Evolutionary conservation across 2,329 filamentous ascomycete species (phyloP).

Genomic region (Fusarium verrucosum): DNA sequence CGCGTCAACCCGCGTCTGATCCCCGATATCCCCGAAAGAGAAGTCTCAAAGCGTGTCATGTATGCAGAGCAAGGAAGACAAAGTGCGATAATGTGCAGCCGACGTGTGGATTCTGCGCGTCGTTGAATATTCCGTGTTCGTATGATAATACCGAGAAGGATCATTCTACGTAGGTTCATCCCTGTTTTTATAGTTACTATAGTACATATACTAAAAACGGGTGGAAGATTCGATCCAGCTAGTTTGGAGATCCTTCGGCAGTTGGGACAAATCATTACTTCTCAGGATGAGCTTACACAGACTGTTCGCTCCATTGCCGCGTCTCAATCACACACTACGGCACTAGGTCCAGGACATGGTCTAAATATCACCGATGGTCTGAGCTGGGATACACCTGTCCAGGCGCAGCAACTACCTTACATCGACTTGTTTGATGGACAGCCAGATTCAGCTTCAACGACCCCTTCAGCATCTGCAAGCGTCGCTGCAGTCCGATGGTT

Average conservation of each 20-base stretch:
- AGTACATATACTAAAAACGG: not conserved
- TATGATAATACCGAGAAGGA: slow-evolving; percentile 45
- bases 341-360: not conserved
- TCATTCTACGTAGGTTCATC: slow-evolving; percentile 38
- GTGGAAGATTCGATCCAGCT: slow-evolving; percentile 49
- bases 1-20: slow-evolving; percentile 31
- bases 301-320: slow-evolving; percentile 25
- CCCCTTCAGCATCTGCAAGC: slow-evolving; percentile 36
- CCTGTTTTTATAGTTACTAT: not conserved
- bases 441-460: slow-evolving; percentile 35
- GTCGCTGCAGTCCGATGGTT: slow-evolving; percentile 43
- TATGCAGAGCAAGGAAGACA: slow-evolving; percentile 50
- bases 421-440: slow-evolving; percentile 15
- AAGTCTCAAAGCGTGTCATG: slow-evolving; percentile 49
- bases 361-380: not conserved
- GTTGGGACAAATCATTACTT: slow-evolving; percentile 33
- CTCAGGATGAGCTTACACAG: slow-evolving; percentile 35
- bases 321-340: not conserved
- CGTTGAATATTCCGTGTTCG: slow-evolving; percentile 47
- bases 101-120: slow-evolving; percentile 49
- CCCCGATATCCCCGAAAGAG: slow-evolving; percentile 45
- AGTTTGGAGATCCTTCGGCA: slow-evolving; percentile 48
- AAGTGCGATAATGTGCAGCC: slow-evolving; percentile 53
- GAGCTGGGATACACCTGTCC: not conserved
- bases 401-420: not conserved